A percentile compares a stretch with the other conserved stretches of the same genome.
phyloP scores from a whole-genome alignment of 352 stramenopile genomes.

The Thraustochytrium sp. region DNA sequence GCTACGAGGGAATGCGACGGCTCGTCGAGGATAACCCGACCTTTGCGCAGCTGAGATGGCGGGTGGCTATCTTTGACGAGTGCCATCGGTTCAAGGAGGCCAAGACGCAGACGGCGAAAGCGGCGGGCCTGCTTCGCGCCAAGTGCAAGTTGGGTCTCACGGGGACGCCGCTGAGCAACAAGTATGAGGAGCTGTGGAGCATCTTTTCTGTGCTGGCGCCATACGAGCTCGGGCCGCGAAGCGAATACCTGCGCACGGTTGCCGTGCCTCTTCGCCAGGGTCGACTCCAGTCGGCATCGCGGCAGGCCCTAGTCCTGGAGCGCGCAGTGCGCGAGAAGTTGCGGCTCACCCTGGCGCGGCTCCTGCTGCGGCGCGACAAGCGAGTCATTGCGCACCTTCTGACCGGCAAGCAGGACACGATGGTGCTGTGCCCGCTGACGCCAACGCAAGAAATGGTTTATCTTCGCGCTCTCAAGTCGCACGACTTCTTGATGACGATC shows the following conservation, averaged over 20 bases:
- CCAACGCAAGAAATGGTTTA: slow-evolving; percentile 24
- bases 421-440: slow-evolving; percentile 36
- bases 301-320: background rate
- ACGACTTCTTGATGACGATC: slow-evolving; percentile 53
- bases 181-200: slow-evolving; percentile 44
- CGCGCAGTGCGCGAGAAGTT: background rate
- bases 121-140: slow-evolving; percentile 45
- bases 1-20: slow-evolving; percentile 55
- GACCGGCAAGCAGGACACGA: slow-evolving; percentile 27
- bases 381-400: slow-evolving; percentile 25
- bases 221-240: background rate
- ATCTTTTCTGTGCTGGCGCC: slow-evolving; percentile 29
- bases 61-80: slow-evolving; percentile 65
- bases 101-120: slow-evolving; percentile 46
- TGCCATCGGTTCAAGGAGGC: slow-evolving; percentile 65
- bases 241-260: no score
- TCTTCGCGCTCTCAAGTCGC: slow-evolving; percentile 43
- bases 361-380: slow-evolving; percentile 40
- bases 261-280: background rate
- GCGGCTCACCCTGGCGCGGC: background rate
- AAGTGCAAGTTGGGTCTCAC: slow-evolving; percentile 55
- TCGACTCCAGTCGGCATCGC: slow-evolving; percentile 3
- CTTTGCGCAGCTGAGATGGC: slow-evolving; percentile 56
- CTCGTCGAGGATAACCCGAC: slow-evolving; percentile 49
- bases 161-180: slow-evolving; percentile 64